Evolutionary conservation across 306 rosid species (phyloP).

Genomic region (Cyclanthera cordifolia): DNA sequence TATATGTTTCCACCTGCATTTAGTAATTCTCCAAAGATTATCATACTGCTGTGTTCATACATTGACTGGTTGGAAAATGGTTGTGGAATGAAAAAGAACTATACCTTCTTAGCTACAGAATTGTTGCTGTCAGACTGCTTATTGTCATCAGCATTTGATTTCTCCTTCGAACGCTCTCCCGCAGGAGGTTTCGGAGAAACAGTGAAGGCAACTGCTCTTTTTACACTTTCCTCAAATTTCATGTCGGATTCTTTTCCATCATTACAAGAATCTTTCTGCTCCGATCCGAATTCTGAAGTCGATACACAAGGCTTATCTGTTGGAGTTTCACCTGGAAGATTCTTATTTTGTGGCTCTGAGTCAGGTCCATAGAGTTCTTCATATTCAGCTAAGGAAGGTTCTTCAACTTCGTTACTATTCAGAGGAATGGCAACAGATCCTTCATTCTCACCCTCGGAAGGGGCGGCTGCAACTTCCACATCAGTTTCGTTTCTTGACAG

Average conservation of each 20-base stretch:
- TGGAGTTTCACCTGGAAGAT: slow-evolving; percentile 31
- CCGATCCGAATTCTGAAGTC: slow-evolving; percentile 22
- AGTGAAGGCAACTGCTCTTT: too few species aligned
- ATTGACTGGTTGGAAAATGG: not conserved
- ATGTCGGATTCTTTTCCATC: slow-evolving; percentile 21
- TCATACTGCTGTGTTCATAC: not conserved
- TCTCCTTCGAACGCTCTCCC: too few species aligned
- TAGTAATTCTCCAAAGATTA: not conserved
- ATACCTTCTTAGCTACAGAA: slow-evolving; percentile 56
- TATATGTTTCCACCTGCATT: slow-evolving; percentile 75
- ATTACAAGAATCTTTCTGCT: slow-evolving; percentile 20
- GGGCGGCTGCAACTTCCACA: slow-evolving; percentile 15
- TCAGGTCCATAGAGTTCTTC: slow-evolving; percentile 89
- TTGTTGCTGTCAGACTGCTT: slow-evolving; percentile 37
- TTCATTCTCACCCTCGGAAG: slow-evolving; percentile 28
- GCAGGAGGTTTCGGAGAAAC: too few species aligned
- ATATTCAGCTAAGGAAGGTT: slow-evolving; percentile 58
- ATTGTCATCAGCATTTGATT: slow-evolving; percentile 16
- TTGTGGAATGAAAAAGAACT: not conserved
- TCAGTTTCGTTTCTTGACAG: slow-evolving; percentile 23
- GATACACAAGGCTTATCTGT: slow-evolving; percentile 20
- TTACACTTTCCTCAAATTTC: too few species aligned
- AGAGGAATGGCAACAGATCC: slow-evolving; percentile 38
- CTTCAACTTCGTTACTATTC: slow-evolving; percentile 46
- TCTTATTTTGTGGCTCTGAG: slow-evolving; percentile 36